Percentiles rank a stretch among this genome's conserved stretches.
phyloP scores from a whole-genome alignment of 257 asterid genomes.

The Penstemon davidsonii region DNA sequence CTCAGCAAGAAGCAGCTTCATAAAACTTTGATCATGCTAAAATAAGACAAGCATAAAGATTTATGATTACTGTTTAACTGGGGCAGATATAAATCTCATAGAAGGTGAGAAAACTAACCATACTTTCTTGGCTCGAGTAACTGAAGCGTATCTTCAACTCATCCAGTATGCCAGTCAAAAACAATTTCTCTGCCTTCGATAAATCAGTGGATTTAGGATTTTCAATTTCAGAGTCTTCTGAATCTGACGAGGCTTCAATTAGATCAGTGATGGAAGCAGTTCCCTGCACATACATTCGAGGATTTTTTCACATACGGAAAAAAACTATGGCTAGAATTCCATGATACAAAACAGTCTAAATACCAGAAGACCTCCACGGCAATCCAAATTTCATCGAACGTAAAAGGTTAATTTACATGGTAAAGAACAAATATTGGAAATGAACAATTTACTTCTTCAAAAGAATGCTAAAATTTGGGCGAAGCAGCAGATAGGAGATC shows the following conservation, averaged over 20 bases:
- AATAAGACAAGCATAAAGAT: constrained; percentile 21
- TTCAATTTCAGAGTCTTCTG: constrained; percentile 67
- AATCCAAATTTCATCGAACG: constrained; percentile 17
- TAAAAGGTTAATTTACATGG: constrained; percentile 2
- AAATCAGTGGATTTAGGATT: constrained; percentile 48
- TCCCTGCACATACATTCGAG: constrained; percentile 50
- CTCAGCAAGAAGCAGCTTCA: constrained; percentile 80
- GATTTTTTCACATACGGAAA: constrained; percentile 16
- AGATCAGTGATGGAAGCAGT: constrained; percentile 72
- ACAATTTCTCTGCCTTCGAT: constrained; percentile 56
- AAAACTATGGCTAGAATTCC: constrained; percentile 13
- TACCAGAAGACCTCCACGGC: constrained; percentile 8
- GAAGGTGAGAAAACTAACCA: constrained; percentile 23
- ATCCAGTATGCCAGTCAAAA: constrained; percentile 80
- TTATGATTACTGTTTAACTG: constrained; percentile 23
- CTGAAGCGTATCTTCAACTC: constrained; percentile 82
- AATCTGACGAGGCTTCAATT: constrained; percentile 68
- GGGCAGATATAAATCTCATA: constrained; percentile 8
- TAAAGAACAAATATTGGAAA: not conserved
- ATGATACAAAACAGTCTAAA: constrained; percentile 1
- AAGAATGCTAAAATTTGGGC: not conserved
- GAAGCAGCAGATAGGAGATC: no score
- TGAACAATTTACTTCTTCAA: constrained; percentile 2
- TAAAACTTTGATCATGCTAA: constrained; percentile 58
- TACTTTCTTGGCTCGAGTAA: constrained; percentile 69